Percentiles rank a stretch among this genome's conserved stretches.
These are phyloP conservation scores for Cryptosporidium meleagridis DNA, from an alignment of 169 alveolate species.

Conservation along the genomic window DNA sequence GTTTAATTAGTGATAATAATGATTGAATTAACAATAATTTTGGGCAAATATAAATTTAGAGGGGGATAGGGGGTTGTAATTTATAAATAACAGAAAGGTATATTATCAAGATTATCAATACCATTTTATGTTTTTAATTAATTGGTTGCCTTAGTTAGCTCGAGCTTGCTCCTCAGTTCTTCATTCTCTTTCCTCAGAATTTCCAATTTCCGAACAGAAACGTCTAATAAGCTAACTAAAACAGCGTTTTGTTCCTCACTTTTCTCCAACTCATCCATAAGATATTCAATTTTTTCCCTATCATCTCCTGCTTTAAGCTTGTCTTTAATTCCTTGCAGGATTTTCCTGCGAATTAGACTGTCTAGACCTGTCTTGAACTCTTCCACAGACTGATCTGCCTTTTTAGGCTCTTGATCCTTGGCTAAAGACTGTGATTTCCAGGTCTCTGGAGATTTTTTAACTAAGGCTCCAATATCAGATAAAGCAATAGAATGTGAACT, in stretches of 20 bases:
- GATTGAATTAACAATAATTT: neutral
- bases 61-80: neutral
- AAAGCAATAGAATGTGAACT: constrained; percentile 55
- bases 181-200: constrained; percentile 43
- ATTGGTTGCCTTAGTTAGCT: neutral
- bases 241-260: constrained; percentile 41
- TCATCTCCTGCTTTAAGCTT: constrained; percentile 1
- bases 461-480: constrained; percentile 48
- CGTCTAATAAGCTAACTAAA: constrained; percentile 24
- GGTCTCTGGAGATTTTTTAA: neutral
- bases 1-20: neutral
- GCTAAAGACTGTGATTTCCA: neutral
- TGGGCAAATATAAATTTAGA: neutral
- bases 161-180: neutral
- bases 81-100: neutral
- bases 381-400: neutral
- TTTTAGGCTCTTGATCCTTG: neutral
- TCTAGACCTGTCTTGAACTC: neutral
- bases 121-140: neutral
- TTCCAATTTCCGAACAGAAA: constrained; percentile 55
- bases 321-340: constrained; percentile 10
- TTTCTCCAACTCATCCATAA: constrained; percentile 20
- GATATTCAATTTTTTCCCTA: constrained; percentile 34
- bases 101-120: neutral
- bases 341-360: neutral